Conservation (phyloP, 2,329 filamentous ascomycete species). For the Diaporthe eres region DNA sequence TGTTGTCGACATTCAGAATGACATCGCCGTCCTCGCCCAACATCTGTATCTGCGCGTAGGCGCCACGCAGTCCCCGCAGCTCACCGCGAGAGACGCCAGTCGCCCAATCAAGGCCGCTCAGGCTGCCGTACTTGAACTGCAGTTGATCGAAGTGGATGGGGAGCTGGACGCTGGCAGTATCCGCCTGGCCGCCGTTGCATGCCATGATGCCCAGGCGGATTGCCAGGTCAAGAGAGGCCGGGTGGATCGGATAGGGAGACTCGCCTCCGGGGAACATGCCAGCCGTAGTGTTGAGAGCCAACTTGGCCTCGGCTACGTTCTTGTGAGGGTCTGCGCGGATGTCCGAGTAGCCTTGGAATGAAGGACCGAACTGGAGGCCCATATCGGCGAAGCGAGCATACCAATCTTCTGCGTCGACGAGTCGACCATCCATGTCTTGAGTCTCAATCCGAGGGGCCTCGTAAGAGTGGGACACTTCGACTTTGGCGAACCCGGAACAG, state of each 20-base stretch:
- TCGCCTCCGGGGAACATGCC: not conserved
- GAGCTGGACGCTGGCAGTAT: not conserved
- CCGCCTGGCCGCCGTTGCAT: not conserved
- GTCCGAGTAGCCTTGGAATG: not conserved
- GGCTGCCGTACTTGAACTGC: too few relatives aligned
- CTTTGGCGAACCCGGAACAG: too few relatives aligned
- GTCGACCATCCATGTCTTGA: too few relatives aligned
- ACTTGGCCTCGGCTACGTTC: not conserved
- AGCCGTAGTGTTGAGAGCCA: not conserved
- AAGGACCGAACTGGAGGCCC: not conserved
- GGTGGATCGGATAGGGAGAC: not conserved
- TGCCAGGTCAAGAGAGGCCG: not conserved
- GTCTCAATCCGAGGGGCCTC: too few relatives aligned
- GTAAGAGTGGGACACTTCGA: too few relatives aligned
- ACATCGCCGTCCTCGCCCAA: not conserved
- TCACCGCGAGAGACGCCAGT: not conserved
- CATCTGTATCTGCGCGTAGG: not conserved
- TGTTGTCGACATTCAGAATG: not conserved
- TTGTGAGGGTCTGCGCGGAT: not conserved
- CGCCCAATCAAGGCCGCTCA: not conserved
- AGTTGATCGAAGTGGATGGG: too few relatives aligned
- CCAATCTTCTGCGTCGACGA: too few relatives aligned
- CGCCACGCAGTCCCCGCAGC: not conserved
- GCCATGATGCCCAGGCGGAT: not conserved
- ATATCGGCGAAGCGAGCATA: too few relatives aligned